A percentile compares a stretch with the other conserved stretches of the same genome.
Conservation (phyloP, 2,329 filamentous ascomycete species). For the Sclerotinia glacialis region DNA sequence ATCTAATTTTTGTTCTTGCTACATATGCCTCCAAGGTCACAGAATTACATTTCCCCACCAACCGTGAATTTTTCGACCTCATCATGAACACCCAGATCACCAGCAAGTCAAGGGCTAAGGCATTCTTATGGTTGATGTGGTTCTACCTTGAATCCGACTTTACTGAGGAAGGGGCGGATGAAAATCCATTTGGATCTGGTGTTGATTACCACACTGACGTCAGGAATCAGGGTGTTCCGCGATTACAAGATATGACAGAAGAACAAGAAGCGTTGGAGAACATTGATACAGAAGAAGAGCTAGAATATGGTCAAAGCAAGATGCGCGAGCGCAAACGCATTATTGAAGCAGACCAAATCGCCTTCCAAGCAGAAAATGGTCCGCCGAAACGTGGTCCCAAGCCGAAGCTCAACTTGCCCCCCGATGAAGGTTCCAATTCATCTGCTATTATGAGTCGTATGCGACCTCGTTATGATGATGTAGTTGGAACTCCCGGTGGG, state of each 20-base stretch:
- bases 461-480: conserved; percentile 55
- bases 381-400: conserved; percentile 55
- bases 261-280: conserved; percentile 70
- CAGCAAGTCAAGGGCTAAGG: conserved; percentile 77
- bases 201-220: conserved; percentile 64
- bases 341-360: conserved; percentile 67
- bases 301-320: conserved; percentile 69
- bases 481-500: conserved; percentile 42
- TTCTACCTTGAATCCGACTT: conserved; percentile 98
- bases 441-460: conserved; percentile 58
- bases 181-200: conserved; percentile 83
- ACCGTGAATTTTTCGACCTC: conserved; percentile 90
- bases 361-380: conserved; percentile 41
- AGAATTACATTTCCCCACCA: conserved; percentile 82
- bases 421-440: conserved; percentile 41
- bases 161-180: conserved; percentile 77
- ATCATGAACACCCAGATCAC: conserved; percentile 86
- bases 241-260: conserved; percentile 61
- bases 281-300: conserved; percentile 67
- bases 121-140: conserved; percentile 98
- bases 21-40: conserved; percentile 88
- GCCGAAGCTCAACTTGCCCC: conserved; percentile 40
- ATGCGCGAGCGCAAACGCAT: conserved; percentile 72
- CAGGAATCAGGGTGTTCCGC: conserved; percentile 67
- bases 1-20: conserved; percentile 92